Percentiles rank a stretch among this genome's conserved stretches.
Evolutionary conservation across 2,329 filamentous ascomycete genomes (phyloP).

Genomic region (Didymellaceae sp.): DNA sequence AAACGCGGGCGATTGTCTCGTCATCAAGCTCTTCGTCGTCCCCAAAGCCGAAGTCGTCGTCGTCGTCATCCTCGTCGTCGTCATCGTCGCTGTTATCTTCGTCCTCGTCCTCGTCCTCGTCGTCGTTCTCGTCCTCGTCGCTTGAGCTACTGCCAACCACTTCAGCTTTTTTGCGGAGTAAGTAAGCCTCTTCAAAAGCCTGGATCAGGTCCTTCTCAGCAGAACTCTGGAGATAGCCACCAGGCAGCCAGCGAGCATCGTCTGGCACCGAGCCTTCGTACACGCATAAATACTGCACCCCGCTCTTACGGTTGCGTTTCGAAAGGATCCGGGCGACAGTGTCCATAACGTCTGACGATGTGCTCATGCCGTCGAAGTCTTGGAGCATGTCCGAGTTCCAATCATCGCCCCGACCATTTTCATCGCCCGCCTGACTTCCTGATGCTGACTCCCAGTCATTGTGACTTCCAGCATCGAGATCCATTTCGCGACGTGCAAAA

Average conservation of each 20-base stretch:
- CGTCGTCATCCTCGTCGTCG: conserved; percentile 47
- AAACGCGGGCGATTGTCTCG: conserved; percentile 65
- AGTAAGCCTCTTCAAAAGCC: conserved; percentile 33
- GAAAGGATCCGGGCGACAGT: conserved; percentile 53
- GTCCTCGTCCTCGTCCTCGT: conserved; percentile 19
- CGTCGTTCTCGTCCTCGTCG: conserved; percentile 25
- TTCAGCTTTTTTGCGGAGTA: conserved; percentile 23
- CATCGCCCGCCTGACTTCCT: conserved; percentile 16
- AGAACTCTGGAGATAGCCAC: conserved; percentile 29
- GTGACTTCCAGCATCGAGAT: conserved; percentile 39
- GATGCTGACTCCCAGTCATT: conserved; percentile 41
- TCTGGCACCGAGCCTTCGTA: conserved; percentile 53
- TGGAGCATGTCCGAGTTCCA: conserved; percentile 56
- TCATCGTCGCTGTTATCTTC: conserved; percentile 48
- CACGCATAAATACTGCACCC: conserved; percentile 60
- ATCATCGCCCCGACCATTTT: conserved; percentile 26
- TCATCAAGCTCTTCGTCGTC: conserved; percentile 59
- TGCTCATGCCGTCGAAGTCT: conserved; percentile 59
- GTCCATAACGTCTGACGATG: conserved; percentile 55
- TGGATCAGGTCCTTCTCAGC: conserved; percentile 37
- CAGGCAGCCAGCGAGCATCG: conserved; percentile 59
- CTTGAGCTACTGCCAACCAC: conserved; percentile 30
- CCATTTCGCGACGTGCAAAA: conserved; percentile 45
- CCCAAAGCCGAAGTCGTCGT: conserved; percentile 50
- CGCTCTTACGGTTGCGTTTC: conserved; percentile 53